Evolutionary conservation across 345 rosid genomes (phyloP).

Genomic region (Eucalyptus coolabah): DNA sequence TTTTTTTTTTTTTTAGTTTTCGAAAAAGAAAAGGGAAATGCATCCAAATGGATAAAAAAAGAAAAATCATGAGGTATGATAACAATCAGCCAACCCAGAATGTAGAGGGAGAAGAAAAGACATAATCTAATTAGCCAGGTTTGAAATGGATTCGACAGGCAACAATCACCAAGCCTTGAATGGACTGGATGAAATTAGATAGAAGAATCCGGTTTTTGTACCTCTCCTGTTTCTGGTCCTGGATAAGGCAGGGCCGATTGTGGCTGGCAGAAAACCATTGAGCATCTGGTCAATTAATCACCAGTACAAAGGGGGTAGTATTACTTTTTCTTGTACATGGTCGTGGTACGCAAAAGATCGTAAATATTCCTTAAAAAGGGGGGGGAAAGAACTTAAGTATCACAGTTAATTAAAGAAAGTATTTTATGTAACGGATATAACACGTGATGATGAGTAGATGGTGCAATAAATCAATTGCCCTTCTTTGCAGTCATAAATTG

Average conservation of each 20-base stretch:
- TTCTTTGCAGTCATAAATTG: not conserved
- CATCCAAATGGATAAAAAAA: not conserved
- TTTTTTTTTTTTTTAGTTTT: not conserved
- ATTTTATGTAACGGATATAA: not conserved
- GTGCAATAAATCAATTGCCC: not conserved
- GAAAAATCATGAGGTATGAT: no score
- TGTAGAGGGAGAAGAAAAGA: no score
- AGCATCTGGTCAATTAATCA: not conserved
- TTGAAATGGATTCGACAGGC: no score
- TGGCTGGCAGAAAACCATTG: not conserved
- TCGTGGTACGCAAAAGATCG: not conserved
- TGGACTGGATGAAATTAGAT: not conserved
- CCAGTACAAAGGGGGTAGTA: not conserved
- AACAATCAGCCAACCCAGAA: no score
- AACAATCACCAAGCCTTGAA: no score
- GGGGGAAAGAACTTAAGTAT: no score
- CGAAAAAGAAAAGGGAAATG: not conserved
- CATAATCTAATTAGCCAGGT: no score
- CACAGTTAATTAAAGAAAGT: not conserved
- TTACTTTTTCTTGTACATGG: not conserved
- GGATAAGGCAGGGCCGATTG: not conserved
- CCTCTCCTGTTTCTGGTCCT: not conserved
- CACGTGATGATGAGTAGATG: rapidly evolving
- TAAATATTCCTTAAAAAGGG: not conserved
- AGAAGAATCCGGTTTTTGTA: no score